A percentile compares a stretch with the other conserved stretches of the same genome.
phyloP scores from a whole-genome alignment of 768 basidiomycete species.

The Agaricus subrufescens region DNA sequence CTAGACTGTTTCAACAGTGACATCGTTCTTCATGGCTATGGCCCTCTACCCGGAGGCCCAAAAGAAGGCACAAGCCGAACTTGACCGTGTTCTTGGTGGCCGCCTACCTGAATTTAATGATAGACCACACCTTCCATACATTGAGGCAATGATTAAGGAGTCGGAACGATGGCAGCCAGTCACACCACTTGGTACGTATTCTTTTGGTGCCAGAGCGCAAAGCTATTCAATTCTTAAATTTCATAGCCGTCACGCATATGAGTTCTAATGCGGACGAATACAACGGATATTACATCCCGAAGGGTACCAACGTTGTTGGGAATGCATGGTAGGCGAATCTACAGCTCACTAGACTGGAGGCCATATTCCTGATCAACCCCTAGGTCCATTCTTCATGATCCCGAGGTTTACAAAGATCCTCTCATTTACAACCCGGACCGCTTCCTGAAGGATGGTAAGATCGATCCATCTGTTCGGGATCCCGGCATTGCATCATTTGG shows the following conservation, averaged over 20 bases:
- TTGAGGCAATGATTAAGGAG: conserved; percentile 31
- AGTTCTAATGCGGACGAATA: neutral
- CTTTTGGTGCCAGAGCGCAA: neutral
- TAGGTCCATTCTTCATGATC: conserved; percentile 31
- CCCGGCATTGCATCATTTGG: too few relatives aligned
- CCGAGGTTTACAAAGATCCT: conserved; percentile 25
- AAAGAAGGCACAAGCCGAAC: conserved; percentile 11
- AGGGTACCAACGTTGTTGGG: neutral
- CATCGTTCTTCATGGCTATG: conserved; percentile 16
- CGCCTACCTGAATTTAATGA: conserved; percentile 28
- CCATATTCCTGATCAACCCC: neutral
- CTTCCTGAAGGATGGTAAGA: conserved; percentile 18
- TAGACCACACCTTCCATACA: conserved; percentile 24
- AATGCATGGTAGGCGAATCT: neutral
- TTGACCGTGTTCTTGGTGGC: conserved; percentile 13
- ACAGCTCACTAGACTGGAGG: too few relatives aligned
- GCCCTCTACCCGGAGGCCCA: conserved; percentile 13
- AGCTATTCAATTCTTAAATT: neutral
- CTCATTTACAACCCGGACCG: conserved; percentile 25
- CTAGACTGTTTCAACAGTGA: conserved; percentile 14
- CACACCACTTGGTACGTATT: conserved; percentile 18
- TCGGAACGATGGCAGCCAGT: conserved; percentile 27
- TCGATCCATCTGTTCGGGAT: conserved; percentile 4
- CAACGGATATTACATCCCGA: neutral
- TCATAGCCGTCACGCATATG: neutral